Base-by-base conservation (phyloP, 495 filamentous ascomycete genomes). In the Oidiodendron maius region DNA sequence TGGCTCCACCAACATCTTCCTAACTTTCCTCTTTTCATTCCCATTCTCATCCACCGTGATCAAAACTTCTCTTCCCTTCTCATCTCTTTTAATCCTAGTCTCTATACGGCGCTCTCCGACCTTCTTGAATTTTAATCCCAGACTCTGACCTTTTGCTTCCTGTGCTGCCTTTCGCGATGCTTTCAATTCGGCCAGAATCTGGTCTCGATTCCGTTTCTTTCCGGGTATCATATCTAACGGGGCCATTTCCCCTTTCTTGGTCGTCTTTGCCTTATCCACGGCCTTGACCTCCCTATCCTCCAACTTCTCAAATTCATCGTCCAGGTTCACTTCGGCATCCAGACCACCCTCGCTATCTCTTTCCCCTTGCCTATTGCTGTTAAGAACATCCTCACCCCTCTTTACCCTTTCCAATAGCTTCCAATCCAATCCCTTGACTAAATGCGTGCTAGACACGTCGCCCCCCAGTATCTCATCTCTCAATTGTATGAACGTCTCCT, bases 361-460 rank as follows among this genome's bases (percentile, higher is more conserved):
- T 10, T 55, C 50, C 44, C 35, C 9, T 60, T 60, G 20, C 55
- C 57, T 18, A 66, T 66, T 16, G 15, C 28, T n/a, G 13, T 37
- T 44, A 4, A 59, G 3, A 26, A 44, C 22, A 44, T 44, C 44
- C 63, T 91, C 87, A 4, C 87, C 87, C 42, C 73, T 78, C 55
- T 72, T 76, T 23, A 89, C 75, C 58, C 84, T 75, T 63, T 84
- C 80, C 40, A 98, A 66, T 16, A 98, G 65, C 64, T 81, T 81
- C 58, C 83, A 84, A 66, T 98, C 94, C 49, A 98, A 65, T 1
- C 93, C 93, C 65, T 96, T 97, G 24, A 96, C 81, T 58, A 96
- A 67, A 74, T 94, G 87, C 28, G 87, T 91, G 56, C 82, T 84
- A 2, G 66, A 66, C 23, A 89, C 60, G 61, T 95, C 88, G 1